Percentiles rank a stretch among this genome's conserved stretches.
These are phyloP conservation scores for Tolypocladium album DNA, from an alignment of 2,329 filamentous ascomycete genomes.

Conservation along the genomic window DNA sequence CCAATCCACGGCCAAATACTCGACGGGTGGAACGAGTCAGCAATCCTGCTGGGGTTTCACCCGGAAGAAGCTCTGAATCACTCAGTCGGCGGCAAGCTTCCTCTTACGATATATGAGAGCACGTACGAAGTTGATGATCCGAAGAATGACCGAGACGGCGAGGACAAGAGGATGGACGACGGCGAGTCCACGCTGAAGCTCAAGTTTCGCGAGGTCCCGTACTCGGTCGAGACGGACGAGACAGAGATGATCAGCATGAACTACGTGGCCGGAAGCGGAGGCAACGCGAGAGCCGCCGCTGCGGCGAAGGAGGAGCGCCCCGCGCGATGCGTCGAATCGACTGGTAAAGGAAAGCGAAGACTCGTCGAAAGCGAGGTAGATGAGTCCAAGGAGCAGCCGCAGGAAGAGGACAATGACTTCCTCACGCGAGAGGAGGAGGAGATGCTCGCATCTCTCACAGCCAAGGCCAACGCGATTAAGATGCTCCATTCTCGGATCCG, in stretches of 20 bases:
- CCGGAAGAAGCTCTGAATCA: conserved; percentile 44
- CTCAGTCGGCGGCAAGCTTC: conserved; percentile 66
- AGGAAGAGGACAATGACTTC: conserved; percentile 25
- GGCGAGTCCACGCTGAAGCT: conserved; percentile 45
- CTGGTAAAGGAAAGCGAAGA: conserved; percentile 41
- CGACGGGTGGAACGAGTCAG: conserved; percentile 67
- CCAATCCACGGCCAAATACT: conserved; percentile 72
- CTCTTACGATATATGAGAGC: conserved; percentile 84
- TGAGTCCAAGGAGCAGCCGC: conserved; percentile 15
- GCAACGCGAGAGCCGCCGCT: conserved; percentile 60
- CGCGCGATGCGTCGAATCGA: conserved; percentile 31
- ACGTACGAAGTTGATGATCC: conserved; percentile 60
- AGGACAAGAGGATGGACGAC: conserved; percentile 66
- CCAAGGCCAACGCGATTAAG: conserved; percentile 86
- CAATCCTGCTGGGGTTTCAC: conserved; percentile 83
- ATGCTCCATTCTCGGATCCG: conserved; percentile 75
- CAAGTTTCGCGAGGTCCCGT: conserved; percentile 74
- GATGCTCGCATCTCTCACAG: conserved; percentile 57
- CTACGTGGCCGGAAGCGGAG: conserved; percentile 76
- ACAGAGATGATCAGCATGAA: conserved; percentile 98
- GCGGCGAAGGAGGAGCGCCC: conserved; percentile 29
- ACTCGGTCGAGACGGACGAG: conserved; percentile 85
- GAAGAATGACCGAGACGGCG: conserved; percentile 35
- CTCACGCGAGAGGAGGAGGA: conserved; percentile 52
- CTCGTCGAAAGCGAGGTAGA: conserved; percentile 22